Conservation (phyloP, 495 filamentous ascomycete genomes). For the Eremomyces bilateralis region DNA sequence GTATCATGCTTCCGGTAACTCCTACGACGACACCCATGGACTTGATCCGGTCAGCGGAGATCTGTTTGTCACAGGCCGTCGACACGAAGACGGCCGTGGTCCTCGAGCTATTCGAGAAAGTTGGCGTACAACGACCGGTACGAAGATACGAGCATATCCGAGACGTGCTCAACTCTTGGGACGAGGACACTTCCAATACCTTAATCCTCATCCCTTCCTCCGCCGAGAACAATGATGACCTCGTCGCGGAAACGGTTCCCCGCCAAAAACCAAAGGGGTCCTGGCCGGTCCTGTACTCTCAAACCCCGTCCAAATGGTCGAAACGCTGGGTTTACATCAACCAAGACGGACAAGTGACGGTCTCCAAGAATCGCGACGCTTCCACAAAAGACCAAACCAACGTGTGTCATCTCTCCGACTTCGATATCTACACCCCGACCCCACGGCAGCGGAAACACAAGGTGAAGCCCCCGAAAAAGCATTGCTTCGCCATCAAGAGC, state of each 20-base stretch:
- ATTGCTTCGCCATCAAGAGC: conserved; percentile 77
- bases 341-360: conserved; percentile 49
- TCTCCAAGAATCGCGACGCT: conserved; percentile 44
- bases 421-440: conserved; percentile 68
- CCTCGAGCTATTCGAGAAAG: conserved; percentile 47
- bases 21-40: conserved; percentile 55
- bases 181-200: conserved; percentile 47
- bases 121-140: conserved; percentile 68
- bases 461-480: conserved; percentile 33
- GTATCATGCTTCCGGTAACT: conserved; percentile 41
- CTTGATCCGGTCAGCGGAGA: conserved; percentile 36
- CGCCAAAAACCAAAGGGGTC: conserved; percentile 35
- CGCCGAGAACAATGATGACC: conserved; percentile 23
- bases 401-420: conserved; percentile 79
- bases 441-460: conserved; percentile 26
- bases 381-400: conserved; percentile 35
- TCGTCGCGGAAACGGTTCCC: conserved; percentile 32
- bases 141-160: conserved; percentile 73
- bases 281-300: conserved; percentile 58
- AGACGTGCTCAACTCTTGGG: conserved; percentile 86
- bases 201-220: conserved; percentile 35
- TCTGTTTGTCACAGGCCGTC: conserved; percentile 33
- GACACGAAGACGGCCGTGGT: conserved; percentile 37
- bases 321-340: conserved; percentile 62
- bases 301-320: conserved; percentile 63